Conservation (phyloP, 163 green algal genomes). For the Coccomyxa subellipsoidea region DNA sequence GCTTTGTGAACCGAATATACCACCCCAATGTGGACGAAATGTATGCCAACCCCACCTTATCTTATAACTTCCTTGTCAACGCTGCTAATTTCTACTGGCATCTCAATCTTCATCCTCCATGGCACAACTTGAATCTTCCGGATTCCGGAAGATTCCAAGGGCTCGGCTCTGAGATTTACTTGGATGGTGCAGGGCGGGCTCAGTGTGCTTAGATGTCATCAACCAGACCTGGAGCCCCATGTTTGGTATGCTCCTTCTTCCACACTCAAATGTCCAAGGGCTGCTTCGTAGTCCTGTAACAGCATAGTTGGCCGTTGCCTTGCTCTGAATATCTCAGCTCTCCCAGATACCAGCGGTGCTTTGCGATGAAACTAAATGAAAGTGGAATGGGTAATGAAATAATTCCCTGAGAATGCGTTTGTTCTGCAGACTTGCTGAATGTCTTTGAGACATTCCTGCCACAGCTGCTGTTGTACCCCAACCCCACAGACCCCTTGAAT, state of each 20-base stretch:
- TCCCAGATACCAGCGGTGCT: too few species aligned
- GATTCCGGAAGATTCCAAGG: too few species aligned
- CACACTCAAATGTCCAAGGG: too few species aligned
- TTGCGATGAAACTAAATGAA: too few species aligned
- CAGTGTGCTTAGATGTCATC: constrained; percentile 98
- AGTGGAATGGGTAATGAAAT: neutral
- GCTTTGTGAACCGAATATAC: constrained; percentile 98
- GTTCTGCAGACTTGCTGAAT: constrained; percentile 91
- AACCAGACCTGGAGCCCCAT: constrained; percentile 99
- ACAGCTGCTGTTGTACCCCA: constrained; percentile 98
- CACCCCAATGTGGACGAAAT: constrained; percentile 98
- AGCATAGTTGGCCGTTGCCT: too few species aligned
- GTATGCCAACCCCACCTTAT: too few species aligned
- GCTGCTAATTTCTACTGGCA: too few species aligned
- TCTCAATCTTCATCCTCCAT: too few species aligned
- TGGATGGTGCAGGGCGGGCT: constrained; percentile 87
- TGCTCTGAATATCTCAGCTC: too few species aligned
- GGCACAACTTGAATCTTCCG: too few species aligned
- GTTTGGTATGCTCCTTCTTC: constrained; percentile 74
- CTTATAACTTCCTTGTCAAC: too few species aligned
- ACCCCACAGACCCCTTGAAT: constrained; percentile 96
- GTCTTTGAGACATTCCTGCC: constrained; percentile 99
- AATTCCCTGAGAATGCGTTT: neutral
- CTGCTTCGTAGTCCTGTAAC: neutral
- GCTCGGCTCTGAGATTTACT: too few species aligned